phyloP scores from a whole-genome alignment of 345 rosid genomes.

The Limnanthes douglasii region DNA sequence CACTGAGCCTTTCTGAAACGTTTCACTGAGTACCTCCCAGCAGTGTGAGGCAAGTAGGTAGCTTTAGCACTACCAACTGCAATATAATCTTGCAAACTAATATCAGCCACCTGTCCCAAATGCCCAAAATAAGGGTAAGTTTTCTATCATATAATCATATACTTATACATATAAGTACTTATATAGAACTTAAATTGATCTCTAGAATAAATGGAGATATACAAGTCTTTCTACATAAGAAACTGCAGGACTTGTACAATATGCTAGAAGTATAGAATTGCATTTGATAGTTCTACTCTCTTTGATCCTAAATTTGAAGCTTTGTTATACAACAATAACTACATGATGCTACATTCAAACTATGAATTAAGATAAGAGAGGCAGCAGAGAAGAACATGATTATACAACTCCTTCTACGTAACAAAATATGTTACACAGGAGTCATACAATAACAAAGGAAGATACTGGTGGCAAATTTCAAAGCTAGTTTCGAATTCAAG shows the following conservation, averaged over 20 bases:
- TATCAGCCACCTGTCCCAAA: conserved; percentile 38
- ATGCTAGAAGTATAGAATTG: no score
- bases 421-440: neutral
- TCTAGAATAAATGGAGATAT: neutral
- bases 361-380: no score
- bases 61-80: conserved; percentile 65
- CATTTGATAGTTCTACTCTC: neutral
- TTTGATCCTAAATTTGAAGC: neutral
- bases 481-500: neutral
- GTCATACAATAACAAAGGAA: neutral
- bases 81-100: conserved; percentile 59
- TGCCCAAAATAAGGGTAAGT: neutral
- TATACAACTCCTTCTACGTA: neutral
- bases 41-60: conserved; percentile 85
- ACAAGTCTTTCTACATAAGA: neutral
- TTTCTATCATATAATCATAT: neutral
- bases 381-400: neutral
- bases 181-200: neutral
- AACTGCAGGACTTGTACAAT: neutral
- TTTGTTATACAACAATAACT: no score
- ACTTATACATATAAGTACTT: neutral
- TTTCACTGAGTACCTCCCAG: conserved; percentile 87
- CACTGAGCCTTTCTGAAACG: conserved; percentile 96
- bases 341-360: no score
- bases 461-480: neutral